Conservation (phyloP, 192 early-diverging fungal species). For the Endogone sp. region DNA sequence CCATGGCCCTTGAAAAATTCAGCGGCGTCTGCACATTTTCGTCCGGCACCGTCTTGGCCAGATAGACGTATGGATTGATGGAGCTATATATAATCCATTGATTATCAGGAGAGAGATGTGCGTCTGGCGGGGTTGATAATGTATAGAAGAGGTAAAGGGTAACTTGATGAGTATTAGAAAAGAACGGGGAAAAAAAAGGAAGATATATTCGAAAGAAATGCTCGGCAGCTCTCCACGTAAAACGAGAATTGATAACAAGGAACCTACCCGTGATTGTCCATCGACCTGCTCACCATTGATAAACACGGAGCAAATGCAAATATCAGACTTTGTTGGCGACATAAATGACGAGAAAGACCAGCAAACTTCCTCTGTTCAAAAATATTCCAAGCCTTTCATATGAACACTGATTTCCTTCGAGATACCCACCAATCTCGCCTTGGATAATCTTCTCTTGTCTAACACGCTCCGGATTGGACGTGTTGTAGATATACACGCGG, state of each 20-base stretch:
- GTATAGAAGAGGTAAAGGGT: too few relatives aligned
- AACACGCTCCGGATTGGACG: constrained; percentile 37
- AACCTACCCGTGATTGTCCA: constrained; percentile 61
- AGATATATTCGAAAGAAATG: too few relatives aligned
- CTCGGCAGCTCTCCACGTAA: too few relatives aligned
- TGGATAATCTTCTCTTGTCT: constrained; percentile 32
- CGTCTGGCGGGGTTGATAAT: constrained; percentile 24
- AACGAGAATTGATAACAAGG: too few relatives aligned
- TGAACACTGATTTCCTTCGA: too few relatives aligned
- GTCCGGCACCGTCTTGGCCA: constrained; percentile 39
- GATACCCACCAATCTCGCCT: constrained; percentile 34
- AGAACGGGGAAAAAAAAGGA: too few relatives aligned
- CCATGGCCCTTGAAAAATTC: constrained; percentile 30
- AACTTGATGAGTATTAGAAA: too few relatives aligned
- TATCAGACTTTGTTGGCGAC: too few relatives aligned
- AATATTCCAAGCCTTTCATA: too few relatives aligned
- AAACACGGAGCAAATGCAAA: too few relatives aligned
- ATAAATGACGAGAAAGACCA: too few relatives aligned
- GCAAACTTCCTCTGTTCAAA: too few relatives aligned
- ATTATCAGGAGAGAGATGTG: constrained; percentile 38
- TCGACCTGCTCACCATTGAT: constrained; percentile 1
- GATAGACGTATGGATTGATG: constrained; percentile 54
- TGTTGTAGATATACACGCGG: constrained; percentile 54
- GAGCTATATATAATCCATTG: constrained; percentile 57
- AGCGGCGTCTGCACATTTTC: constrained; percentile 27